Evolutionary conservation across 805 yeast genomes (phyloP).

Genomic region (Limtongozyma cylindracea): DNA sequence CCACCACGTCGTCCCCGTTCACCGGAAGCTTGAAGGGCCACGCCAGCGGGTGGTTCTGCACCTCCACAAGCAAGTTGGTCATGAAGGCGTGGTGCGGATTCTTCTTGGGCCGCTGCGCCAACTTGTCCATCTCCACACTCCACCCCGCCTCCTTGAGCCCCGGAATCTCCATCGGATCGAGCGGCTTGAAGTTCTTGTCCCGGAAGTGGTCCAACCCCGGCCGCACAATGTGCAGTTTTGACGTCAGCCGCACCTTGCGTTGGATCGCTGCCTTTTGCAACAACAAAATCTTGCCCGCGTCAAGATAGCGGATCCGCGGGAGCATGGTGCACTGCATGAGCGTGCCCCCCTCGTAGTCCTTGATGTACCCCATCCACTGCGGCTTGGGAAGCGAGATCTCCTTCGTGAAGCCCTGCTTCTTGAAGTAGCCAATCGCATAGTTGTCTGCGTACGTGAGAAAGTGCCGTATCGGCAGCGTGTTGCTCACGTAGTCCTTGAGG

Average conservation of each 20-base stretch:
- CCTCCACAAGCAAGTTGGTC: constrained; percentile 68
- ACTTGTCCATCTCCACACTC: constrained; percentile 95
- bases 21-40: constrained; percentile 97
- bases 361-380: constrained; percentile 95
- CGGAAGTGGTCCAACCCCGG: constrained; percentile 63
- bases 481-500: constrained; percentile 79
- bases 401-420: constrained; percentile 94
- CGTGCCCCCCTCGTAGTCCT: constrained; percentile 98
- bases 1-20: constrained; percentile 81
- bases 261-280: constrained; percentile 83
- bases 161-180: constrained; percentile 36
- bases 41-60: constrained; percentile 87
- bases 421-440: constrained; percentile 95
- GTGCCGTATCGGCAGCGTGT: constrained; percentile 65
- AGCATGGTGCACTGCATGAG: constrained; percentile 93
- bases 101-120: constrained; percentile 84
- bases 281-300: constrained; percentile 62
- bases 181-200: constrained; percentile 33
- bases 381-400: constrained; percentile 70
- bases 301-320: constrained; percentile 67
- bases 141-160: constrained; percentile 89
- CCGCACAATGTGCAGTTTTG: constrained; percentile 56
- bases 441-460: constrained; percentile 94
- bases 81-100: constrained; percentile 88
- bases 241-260: constrained; percentile 60